phyloP scores from a whole-genome alignment of 768 basidiomycete genomes.

The Pisolithus albus region DNA sequence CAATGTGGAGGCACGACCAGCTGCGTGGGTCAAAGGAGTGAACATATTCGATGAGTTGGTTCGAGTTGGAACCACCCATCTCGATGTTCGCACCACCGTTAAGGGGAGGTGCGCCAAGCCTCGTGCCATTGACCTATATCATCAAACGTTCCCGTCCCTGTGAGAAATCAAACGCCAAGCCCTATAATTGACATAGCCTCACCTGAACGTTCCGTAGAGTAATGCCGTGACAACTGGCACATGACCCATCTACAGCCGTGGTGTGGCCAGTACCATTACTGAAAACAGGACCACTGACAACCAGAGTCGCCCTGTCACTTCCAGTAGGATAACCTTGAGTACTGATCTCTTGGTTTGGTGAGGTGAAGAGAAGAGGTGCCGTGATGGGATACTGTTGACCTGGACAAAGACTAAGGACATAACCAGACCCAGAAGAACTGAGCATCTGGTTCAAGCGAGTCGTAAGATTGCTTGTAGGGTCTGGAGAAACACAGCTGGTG shows the following conservation, averaged over 20 bases:
- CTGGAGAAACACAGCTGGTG: constrained; percentile 32
- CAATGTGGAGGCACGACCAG: constrained; percentile 79
- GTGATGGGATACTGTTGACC: constrained; percentile 54
- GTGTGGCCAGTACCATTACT: constrained; percentile 59
- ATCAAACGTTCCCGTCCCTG: not conserved
- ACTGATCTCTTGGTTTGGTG: constrained; percentile 72
- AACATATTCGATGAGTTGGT: constrained; percentile 73
- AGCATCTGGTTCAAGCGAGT: constrained; percentile 60
- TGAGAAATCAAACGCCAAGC: not conserved
- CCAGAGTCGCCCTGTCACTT: constrained; percentile 57
- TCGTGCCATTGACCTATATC: constrained; percentile 65
- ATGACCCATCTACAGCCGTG: constrained; percentile 65
- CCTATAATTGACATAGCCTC: not conserved
- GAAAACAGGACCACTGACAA: constrained; percentile 56
- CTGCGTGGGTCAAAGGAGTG: constrained; percentile 68
- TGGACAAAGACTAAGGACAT: constrained; percentile 61
- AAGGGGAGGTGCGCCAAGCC: constrained; percentile 45
- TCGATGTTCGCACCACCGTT: constrained; percentile 74
- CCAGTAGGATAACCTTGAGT: constrained; percentile 71
- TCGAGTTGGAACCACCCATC: constrained; percentile 69
- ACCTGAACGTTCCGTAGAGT: constrained; percentile 71
- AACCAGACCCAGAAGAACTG: constrained; percentile 60
- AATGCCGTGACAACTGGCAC: constrained; percentile 50
- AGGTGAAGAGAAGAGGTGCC: constrained; percentile 59
- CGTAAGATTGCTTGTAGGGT: constrained; percentile 56